These are phyloP conservation scores for Schizosaccharomyces octosporus DNA, from an alignment of 805 yeast species.

Conservation along the genomic window DNA sequence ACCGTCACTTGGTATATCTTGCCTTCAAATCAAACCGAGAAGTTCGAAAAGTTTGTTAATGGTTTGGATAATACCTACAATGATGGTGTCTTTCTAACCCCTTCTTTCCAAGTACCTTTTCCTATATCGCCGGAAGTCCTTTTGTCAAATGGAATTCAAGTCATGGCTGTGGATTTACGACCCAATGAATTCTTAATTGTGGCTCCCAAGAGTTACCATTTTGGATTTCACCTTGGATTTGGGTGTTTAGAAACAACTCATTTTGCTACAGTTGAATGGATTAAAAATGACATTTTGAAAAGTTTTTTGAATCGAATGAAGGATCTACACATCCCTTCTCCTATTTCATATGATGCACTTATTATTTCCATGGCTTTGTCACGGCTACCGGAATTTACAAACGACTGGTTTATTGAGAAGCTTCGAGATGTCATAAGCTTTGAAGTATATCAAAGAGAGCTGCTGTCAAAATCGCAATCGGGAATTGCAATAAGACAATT, in stretches of 20 bases:
- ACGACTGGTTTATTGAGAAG: not conserved
- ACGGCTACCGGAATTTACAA: not conserved
- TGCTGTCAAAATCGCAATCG: no score
- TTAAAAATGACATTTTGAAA: conserved; percentile 7
- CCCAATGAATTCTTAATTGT: conserved; percentile 68
- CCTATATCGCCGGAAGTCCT: conserved; percentile 44
- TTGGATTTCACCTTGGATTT: conserved; percentile 73
- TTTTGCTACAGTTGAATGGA: conserved; percentile 19
- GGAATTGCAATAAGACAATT: no score
- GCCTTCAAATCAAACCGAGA: conserved; percentile 38
- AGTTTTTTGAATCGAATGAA: not conserved
- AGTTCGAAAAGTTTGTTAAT: conserved; percentile 36
- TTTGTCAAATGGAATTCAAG: conserved; percentile 20
- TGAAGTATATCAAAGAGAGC: not conserved
- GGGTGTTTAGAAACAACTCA: conserved; percentile 25
- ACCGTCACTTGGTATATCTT: conserved; percentile 89
- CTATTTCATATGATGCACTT: not conserved
- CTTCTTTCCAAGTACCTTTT: conserved; percentile 59
- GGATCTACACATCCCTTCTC: not conserved
- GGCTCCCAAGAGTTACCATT: conserved; percentile 72
- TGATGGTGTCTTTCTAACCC: conserved; percentile 26
- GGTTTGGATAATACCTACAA: conserved; percentile 46
- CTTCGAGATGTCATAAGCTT: not conserved
- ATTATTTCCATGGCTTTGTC: not conserved
- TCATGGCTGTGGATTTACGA: conserved; percentile 39